phyloP scores from a whole-genome alignment of 805 yeast species.

The Lipomyces sp. region DNA sequence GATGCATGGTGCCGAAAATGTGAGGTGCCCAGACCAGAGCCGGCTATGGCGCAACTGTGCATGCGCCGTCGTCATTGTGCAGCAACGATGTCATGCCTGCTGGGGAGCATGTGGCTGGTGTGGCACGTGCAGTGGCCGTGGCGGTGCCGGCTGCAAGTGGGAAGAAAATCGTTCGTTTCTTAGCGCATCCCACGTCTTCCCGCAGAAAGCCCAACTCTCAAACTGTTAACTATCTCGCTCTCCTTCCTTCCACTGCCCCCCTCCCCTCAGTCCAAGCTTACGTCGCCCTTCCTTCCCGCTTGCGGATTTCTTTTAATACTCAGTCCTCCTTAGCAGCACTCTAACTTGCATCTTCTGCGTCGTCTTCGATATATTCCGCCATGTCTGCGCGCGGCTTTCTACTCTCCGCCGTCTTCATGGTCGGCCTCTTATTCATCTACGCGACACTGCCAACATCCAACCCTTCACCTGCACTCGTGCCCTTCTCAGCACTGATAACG shows the following conservation, averaged over 20 bases:
- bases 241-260: not conserved
- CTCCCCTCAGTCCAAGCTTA: not conserved
- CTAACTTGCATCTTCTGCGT: not conserved
- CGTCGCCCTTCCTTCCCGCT: too few relatives aligned
- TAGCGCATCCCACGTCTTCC: too few relatives aligned
- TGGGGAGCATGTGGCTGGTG: not conserved
- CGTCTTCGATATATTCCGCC: slow-evolving; percentile 19
- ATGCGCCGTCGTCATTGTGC: not conserved
- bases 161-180: too few relatives aligned
- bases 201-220: not conserved
- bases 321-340: too few relatives aligned
- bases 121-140: not conserved
- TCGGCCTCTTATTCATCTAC: slow-evolving; percentile 33
- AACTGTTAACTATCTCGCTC: not conserved
- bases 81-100: not conserved
- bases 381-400: slow-evolving; percentile 36
- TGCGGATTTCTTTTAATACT: too few relatives aligned
- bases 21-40: too few relatives aligned
- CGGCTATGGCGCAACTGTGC: not conserved
- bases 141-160: not conserved
- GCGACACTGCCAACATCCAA: slow-evolving; percentile 28
- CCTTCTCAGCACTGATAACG: slow-evolving; percentile 39
- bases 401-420: slow-evolving; percentile 31
- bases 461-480: slow-evolving; percentile 28
- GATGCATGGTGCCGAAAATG: too few relatives aligned